These are phyloP conservation scores for Diaporthe sp. DNA, from an alignment of 2,329 filamentous ascomycete genomes.

Conservation along the genomic window DNA sequence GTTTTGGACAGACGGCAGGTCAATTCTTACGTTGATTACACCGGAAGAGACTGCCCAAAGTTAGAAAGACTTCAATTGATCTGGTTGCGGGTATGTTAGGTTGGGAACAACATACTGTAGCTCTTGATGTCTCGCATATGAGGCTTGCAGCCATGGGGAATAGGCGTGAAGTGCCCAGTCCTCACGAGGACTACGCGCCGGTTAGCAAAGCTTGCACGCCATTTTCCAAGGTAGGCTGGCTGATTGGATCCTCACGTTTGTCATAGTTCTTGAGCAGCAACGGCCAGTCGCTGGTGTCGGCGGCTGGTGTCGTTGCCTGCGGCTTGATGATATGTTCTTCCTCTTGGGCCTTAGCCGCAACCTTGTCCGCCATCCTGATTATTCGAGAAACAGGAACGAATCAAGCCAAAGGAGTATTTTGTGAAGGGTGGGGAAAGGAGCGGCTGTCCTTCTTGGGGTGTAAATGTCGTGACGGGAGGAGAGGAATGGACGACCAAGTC, in stretches of 20 bases:
- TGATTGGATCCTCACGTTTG: slow-evolving; percentile 68
- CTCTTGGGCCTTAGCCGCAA: slow-evolving; percentile 61
- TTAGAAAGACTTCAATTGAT: slow-evolving; percentile 14
- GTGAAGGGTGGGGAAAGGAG: neutral
- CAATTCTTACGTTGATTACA: slow-evolving; percentile 84
- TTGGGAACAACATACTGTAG: slow-evolving; percentile 59
- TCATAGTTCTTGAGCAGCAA: slow-evolving; percentile 96
- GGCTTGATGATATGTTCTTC: slow-evolving; percentile 93
- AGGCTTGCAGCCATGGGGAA: slow-evolving; percentile 90
- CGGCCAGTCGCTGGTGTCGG: slow-evolving; percentile 92
- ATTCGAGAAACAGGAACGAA: slow-evolving; percentile 31
- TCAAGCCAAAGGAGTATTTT: slow-evolving; percentile 21
- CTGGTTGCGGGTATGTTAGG: neutral
- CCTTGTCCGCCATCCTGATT: slow-evolving; percentile 58
- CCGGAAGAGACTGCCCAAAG: slow-evolving; percentile 77
- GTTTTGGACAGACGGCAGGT: neutral
- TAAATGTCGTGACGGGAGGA: slow-evolving; percentile 2
- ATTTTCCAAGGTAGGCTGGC: slow-evolving; percentile 25
- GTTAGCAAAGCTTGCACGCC: slow-evolving; percentile 39
- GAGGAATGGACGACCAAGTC: neutral
- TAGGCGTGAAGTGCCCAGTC: slow-evolving; percentile 96
- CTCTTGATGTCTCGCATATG: slow-evolving; percentile 95
- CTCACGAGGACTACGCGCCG: slow-evolving; percentile 79
- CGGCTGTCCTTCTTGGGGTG: slow-evolving; percentile 20
- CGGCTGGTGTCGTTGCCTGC: slow-evolving; percentile 78